Conservation (phyloP, 202 grass and related monocot species). For the Panicum hallii region DNA sequence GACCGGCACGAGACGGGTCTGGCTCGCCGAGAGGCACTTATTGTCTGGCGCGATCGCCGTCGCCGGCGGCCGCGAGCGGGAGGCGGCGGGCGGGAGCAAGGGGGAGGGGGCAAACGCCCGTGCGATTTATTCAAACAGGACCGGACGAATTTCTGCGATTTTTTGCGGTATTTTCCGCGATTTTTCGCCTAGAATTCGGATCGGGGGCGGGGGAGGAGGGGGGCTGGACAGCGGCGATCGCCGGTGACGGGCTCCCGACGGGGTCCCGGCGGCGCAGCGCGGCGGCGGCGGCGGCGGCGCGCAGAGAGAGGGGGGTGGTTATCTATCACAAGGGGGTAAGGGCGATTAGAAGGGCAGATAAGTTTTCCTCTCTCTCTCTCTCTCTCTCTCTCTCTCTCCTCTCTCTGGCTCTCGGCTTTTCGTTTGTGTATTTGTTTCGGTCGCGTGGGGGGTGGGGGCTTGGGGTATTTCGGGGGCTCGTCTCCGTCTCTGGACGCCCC, state of each 20-base stretch:
- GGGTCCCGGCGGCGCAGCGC: conserved; percentile 35
- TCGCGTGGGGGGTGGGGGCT: neutral
- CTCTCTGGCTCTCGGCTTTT: conserved; percentile 16
- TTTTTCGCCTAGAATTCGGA: conserved; percentile 49
- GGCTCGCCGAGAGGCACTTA: conserved; percentile 1
- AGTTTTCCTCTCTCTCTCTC: conserved; percentile 46
- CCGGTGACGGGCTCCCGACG: conserved; percentile 31
- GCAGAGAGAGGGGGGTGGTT: conserved; percentile 41
- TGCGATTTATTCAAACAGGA: conserved; percentile 57
- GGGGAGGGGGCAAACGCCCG: conserved; percentile 36
- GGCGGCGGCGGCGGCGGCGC: conserved; percentile 61
- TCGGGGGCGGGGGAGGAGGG: conserved; percentile 12
- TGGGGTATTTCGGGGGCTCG: conserved; percentile 33
- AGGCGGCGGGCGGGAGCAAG: neutral
- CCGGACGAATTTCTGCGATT: conserved; percentile 47
- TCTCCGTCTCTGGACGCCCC: conserved; percentile 28
- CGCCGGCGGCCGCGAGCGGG: conserved; percentile 37
- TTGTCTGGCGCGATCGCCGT: conserved; percentile 42
- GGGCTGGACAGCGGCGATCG: conserved; percentile 39
- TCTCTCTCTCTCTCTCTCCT: conserved; percentile 34
- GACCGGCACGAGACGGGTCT: conserved; percentile 9
- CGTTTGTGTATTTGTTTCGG: conserved; percentile 27
- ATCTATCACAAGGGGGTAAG: conserved; percentile 51
- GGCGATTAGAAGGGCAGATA: conserved; percentile 67
- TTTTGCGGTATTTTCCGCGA: conserved; percentile 51